Conservation (phyloP, 2,329 filamentous ascomycete species). For the Phaeophleospora eucalypticola region DNA sequence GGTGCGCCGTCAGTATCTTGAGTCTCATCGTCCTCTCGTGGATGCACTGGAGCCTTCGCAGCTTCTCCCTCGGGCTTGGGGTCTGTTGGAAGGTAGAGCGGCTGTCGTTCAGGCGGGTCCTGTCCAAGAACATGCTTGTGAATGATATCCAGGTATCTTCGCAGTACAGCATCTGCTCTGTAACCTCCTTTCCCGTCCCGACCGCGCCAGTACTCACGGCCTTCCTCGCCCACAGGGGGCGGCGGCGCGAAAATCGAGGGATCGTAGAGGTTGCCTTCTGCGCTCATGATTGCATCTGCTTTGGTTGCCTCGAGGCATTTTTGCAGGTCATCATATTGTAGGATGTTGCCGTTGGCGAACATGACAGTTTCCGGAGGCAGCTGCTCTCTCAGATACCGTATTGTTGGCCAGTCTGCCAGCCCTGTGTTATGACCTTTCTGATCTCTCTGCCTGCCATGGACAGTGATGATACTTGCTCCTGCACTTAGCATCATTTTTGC, state of each 20-base stretch:
- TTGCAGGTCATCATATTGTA: conserved; percentile 74
- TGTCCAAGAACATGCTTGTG: conserved; percentile 69
- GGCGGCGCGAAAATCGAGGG: conserved; percentile 75
- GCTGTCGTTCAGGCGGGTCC: conserved; percentile 62
- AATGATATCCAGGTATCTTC: conserved; percentile 87
- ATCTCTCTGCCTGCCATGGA: conserved; percentile 82
- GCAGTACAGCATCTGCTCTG: conserved; percentile 79
- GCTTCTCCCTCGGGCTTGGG: conserved; percentile 34
- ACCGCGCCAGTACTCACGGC: conserved; percentile 82
- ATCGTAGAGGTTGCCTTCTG: conserved; percentile 90
- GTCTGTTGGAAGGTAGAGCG: conserved; percentile 66
- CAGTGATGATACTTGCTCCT: conserved; percentile 87
- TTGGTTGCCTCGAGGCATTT: conserved; percentile 77
- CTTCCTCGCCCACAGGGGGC: conserved; percentile 61
- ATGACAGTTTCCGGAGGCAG: conserved; percentile 84
- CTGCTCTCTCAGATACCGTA: conserved; percentile 76
- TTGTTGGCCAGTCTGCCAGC: conserved; percentile 83
- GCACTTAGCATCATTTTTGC: conserved; percentile 81
- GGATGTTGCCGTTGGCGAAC: conserved; percentile 93
- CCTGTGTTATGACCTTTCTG: conserved; percentile 97
- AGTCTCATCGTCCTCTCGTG: background rate
- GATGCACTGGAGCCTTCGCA: background rate
- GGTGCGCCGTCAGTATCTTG: conserved; percentile 38
- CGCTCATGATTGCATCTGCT: conserved; percentile 90
- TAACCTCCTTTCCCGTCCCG: conserved; percentile 76